Evolutionary conservation across 2,329 filamentous ascomycete species (phyloP), one percentile per base, ranked within the genome.

Genomic region (Beauveria pseudobassiana): DNA sequence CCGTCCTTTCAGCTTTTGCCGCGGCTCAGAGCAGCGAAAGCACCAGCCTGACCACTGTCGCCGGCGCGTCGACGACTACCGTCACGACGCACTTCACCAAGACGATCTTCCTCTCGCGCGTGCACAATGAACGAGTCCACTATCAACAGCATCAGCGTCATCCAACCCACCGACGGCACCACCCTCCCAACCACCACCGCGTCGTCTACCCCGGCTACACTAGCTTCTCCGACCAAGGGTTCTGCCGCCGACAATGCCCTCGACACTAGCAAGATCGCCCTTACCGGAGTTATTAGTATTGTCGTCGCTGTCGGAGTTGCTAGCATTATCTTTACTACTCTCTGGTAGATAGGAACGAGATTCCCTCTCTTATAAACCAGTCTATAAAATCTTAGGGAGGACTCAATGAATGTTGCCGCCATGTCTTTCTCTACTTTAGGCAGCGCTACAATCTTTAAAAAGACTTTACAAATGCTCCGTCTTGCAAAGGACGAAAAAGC

Each of bases 1-100:
- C 78, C 63, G 71, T 80, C 65, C 76, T 86, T 69, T 82, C 83
- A 67, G 75, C 82, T 59, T 70, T 84, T 68, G 83, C 81, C 63
- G 67, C 82, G 59, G 82, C 82, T 42, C 46, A 49, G 46, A 72
- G 66, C 57, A 65, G 61, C 24, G 64, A 28, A 28, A 18, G 46
- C 8, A 10, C 55, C 55, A 52, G 42, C 45, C 10, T 61, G 16
- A 55, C 59, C 40, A 77, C 76, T 60, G 66, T 75, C 49, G 76
- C 77, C 28, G 65, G 68, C 38, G 28, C 28, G 2, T 28, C 28
- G 2, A 28, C 28, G 28, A 28, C 28, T 8, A 28, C 28, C 28
- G 8, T 28, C 7, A 28, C 28, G 28, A 7, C 76, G 61, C 79
- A 77, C 51, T 68, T 80, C 67, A 82, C 80, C 69, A 79, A 78